Evolutionary conservation across 371 early-diverging fungal species (phyloP), one percentile per base, ranked within the genome.

Genomic region (Cokeromyces recurvatus): DNA sequence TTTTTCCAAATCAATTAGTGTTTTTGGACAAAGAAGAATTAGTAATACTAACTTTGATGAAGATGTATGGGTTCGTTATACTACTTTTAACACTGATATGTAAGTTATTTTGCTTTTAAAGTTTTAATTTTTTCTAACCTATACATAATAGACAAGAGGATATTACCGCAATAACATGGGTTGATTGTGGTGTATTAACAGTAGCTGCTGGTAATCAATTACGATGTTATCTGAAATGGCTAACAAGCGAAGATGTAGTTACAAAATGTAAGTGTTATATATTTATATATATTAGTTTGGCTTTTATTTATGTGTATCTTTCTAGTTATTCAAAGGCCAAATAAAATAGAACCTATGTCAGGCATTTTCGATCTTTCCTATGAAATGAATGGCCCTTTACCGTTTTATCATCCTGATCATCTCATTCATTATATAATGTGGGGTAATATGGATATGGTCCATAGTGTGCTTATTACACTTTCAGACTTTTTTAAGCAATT

Each of bases 391-490:
- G 83, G 84, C 0, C 79, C 84, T 0, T 50, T 85, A 19, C 87
- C 86, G 0, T 83, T 88, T 37, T 86, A 90, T 55, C 89, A 91
- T 54, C 92, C 92, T 1, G 57, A 74, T n/a, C 66, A 86, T 29
- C 54, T 91, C 32, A 66, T 80, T 8, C 82, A 90, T 41, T 86
- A 89, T 55, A 59, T 89, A 15, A 61, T 89, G 62, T 90, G 88
- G 89, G 87, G 87, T 72, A 83, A 86, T 50, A 79, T 79, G 54
- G 84, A 86, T 32, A 52, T 84, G 1, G 83, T 88, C 21, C 78
- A 84, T 35, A 77, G 71, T 45, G 71, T 82, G 2, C 51, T 84
- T 20, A 47, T 64, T 32, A 68, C 70, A 4, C 55, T 84, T 10
- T 78, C 77, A 29, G 64, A 64, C 19, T 77, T 72, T 25, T 55